Conservation (phyloP, 208 protist species). For the Leishmania martiniquensis region DNA sequence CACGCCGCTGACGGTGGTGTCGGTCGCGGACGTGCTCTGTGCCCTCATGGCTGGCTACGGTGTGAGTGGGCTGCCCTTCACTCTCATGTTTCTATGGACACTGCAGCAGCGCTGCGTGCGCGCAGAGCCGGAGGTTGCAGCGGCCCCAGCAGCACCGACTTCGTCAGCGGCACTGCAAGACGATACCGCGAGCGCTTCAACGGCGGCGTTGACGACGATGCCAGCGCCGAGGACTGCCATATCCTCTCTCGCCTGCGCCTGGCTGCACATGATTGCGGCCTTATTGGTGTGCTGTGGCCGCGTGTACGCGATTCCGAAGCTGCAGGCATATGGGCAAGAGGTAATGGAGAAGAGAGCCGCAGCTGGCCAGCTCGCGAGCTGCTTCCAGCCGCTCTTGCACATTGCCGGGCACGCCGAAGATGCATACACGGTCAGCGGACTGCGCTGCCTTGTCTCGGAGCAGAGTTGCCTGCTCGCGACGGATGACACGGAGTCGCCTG, state of each 20-base stretch:
- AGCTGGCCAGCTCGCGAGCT: constrained; percentile 39
- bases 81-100: constrained; percentile 43
- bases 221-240: constrained; percentile 22
- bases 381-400: constrained; percentile 41
- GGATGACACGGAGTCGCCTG: constrained; percentile 32
- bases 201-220: constrained; percentile 13
- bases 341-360: constrained; percentile 45
- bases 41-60: constrained; percentile 62
- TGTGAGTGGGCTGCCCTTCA: constrained; percentile 50
- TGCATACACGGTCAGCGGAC: constrained; percentile 38
- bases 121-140: constrained; percentile 15
- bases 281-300: constrained; percentile 49
- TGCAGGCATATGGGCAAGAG: constrained; percentile 57
- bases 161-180: constrained; percentile 2
- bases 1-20: constrained; percentile 60
- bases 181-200: constrained; percentile 15
- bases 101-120: constrained; percentile 53
- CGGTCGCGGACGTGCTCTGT: constrained; percentile 55
- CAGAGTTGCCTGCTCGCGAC: constrained; percentile 31
- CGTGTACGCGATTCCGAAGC: constrained; percentile 43
- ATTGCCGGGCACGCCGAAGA: constrained; percentile 14
- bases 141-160: background rate
- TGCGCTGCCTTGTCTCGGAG: constrained; percentile 32
- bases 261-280: constrained; percentile 66
- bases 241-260: constrained; percentile 55